Base-by-base conservation (phyloP, 179 eudicot species). In the Heliamphora pulchella region DNA sequence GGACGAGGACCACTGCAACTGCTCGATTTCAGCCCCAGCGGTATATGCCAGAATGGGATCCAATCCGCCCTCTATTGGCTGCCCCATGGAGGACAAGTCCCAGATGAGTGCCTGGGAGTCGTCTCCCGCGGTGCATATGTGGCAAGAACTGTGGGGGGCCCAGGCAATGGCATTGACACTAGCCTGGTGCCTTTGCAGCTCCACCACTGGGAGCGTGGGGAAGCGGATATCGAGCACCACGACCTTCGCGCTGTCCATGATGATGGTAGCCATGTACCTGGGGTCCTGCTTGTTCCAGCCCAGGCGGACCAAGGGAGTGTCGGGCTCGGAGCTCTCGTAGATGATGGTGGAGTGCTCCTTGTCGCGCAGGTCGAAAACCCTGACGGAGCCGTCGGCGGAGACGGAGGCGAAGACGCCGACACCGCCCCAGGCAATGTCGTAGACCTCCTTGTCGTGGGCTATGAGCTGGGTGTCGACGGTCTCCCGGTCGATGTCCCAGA, bases 231-330 rank as follows among this genome's bases (percentile, higher is more conserved):
- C 97, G 18, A 92, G 84, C 74, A 92, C 93, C 22, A 92, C 94
- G 4, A 91, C 92, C 80, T 92, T 92, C 2, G 94, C 87, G 39
- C 93, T 91, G 73, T 92, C 97, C 97, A 91, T 91, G 62, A 92
- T 89, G 48, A 92, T 90, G 1, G 97, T 91, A 7, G 97, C 94
- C 94, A 91, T 92, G 71, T 91, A 92, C 85, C 97, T 88, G 0
- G 92, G 94, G 50, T 92, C 97, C 88, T 92, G 94, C 84, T 92
- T 92, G 80, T 92, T 92, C 97, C 97, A 92, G 1, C 97, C 97
- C 15, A 92, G 80, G 58, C 97, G 79, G 1, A 92, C 97, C 66
- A 92, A 82, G 0, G 97, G 97, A 0, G 93, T 87, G 55, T 92
- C 93, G 0, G 97, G 97, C 81, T 92, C 94, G 0, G 94, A 88